Evolutionary conservation across 2,329 filamentous ascomycete genomes (phyloP).

Genomic region (Penicillium occitanis): DNA sequence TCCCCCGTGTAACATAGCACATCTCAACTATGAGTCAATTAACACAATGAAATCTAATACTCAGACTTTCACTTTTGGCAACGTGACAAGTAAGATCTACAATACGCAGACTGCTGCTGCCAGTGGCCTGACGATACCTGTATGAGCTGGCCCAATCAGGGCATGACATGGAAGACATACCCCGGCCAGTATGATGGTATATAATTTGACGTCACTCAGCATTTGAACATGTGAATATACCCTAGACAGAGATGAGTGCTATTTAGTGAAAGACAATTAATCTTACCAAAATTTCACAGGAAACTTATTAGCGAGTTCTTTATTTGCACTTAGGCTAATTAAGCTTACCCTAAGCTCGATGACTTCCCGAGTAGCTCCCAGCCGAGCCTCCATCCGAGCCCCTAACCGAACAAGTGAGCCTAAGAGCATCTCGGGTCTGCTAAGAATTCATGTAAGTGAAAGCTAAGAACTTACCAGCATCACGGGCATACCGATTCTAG

Average conservation of each 20-base stretch:
- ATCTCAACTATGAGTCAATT: neutral
- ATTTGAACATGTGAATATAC: neutral
- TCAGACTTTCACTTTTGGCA: too few relatives aligned
- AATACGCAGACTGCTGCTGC: neutral
- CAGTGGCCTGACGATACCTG: neutral
- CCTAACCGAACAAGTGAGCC: neutral
- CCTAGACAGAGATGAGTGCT: too few relatives aligned
- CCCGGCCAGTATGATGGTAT: neutral
- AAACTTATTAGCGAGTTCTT: neutral
- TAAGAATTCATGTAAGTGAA: neutral
- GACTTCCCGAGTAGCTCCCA: neutral
- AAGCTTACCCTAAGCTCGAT: neutral
- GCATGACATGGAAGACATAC: neutral
- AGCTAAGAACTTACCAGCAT: neutral
- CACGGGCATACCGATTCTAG: neutral
- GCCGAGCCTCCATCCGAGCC: neutral
- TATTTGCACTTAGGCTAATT: neutral
- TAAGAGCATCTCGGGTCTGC: neutral
- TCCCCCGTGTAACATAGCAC: neutral
- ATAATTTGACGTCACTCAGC: neutral
- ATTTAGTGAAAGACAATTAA: neutral
- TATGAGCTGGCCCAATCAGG: slow-evolving; percentile 6
- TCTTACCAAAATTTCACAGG: neutral
- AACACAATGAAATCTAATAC: neutral
- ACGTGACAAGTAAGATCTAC: neutral